These are phyloP conservation scores for Phytophthora syringae DNA, from an alignment of 352 stramenopile species.

Conservation along the genomic window DNA sequence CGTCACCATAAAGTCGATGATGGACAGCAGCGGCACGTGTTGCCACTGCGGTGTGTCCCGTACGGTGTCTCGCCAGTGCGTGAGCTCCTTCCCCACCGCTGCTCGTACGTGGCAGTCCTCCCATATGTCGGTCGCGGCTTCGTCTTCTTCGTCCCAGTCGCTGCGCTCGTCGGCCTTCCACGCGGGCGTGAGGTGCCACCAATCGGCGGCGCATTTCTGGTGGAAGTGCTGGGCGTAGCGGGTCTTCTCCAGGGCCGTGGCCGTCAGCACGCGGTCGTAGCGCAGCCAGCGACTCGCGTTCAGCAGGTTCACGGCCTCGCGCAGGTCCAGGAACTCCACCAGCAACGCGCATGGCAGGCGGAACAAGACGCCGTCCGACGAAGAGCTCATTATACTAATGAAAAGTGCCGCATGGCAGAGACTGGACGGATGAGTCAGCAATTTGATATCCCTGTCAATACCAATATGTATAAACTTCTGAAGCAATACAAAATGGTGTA, in stretches of 20 bases:
- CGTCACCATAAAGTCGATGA: conserved; percentile 61
- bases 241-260: conserved; percentile 50
- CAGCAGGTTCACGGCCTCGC: conserved; percentile 53
- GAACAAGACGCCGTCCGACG: conserved; percentile 35
- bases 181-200: conserved; percentile 55
- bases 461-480: no score
- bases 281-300: conserved; percentile 49
- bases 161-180: conserved; percentile 48
- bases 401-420: neutral
- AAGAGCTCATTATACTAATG: conserved; percentile 22
- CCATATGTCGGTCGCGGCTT: conserved; percentile 29
- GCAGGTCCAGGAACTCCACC: conserved; percentile 57
- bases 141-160: conserved; percentile 55
- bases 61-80: conserved; percentile 48
- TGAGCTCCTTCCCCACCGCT: conserved; percentile 32
- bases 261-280: conserved; percentile 47
- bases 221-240: conserved; percentile 62
- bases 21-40: conserved; percentile 53
- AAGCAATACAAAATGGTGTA: no score
- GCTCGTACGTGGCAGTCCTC: conserved; percentile 52
- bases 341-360: conserved; percentile 46
- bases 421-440: conserved; percentile 4
- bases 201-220: conserved; percentile 58
- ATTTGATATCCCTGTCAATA: neutral
- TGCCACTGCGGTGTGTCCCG: conserved; percentile 54